Base-by-base conservation (phyloP, 2,329 filamentous ascomycete genomes). In the Fusarium sarcochroum region DNA sequence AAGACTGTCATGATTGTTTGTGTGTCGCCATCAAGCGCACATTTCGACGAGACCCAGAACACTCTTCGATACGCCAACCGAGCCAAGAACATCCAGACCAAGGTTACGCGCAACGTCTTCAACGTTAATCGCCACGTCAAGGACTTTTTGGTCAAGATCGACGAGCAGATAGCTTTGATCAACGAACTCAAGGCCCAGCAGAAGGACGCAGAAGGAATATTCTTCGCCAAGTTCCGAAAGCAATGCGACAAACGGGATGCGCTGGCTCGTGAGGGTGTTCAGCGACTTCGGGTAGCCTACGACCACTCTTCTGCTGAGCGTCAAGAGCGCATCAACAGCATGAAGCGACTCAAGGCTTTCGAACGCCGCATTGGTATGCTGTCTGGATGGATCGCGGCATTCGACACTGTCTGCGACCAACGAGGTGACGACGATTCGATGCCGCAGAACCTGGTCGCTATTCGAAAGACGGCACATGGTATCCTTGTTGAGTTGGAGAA, bases 1-100 rank as follows among this genome's bases (percentile, higher is more conserved):
- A 97, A 94, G 81, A 99, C 96, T 0, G 96, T 99, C 78, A 99
- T 99, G 96, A 98, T 99, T 78, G 96, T 99, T 25, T 99, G 96
- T 75, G 93, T 99, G 54, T 98, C 94, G 72, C 96, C 96, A 2
- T 98, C 94, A 1, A 98, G 96, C 75, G 92, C 93, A 7, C 96
- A 99, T 80, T 99, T 96, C 73, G 96, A 99, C 79, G 96, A 99
- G 81, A 98, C 95, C 0, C 96, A 99, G 75, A 99, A 99, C 79
- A 99, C 96, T 0, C 85, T 99, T 18, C 92, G 97, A 73, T 99
- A 99, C 76, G 96, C 96, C 49, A 98, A 99, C 80, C 88, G 96
- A 71, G 96, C 96, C 61, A 99, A 99, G 87, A 99, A 99, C 76
- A 99, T 99, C 77, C 97, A 98, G 82, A 99, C 96, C 61, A 99